Evolutionary conservation across 2,329 filamentous ascomycete genomes (phyloP), one percentile per base, ranked within the genome.

Genomic region (Xylariales sp.): DNA sequence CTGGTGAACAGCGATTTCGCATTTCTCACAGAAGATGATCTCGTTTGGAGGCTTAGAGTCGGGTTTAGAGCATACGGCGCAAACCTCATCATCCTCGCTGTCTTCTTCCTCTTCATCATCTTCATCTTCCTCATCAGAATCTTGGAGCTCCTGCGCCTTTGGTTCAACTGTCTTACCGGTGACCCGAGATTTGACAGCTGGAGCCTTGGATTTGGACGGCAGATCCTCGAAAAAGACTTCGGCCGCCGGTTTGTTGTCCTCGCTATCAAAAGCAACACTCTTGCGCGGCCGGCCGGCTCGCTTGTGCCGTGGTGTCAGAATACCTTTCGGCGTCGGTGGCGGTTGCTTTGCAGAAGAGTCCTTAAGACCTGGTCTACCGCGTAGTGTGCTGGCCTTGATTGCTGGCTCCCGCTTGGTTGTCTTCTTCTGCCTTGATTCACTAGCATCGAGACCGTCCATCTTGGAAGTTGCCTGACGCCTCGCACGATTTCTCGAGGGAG

Each of bases 11-110:
- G 75, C 74, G 58, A 72, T 69, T 55, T 83, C 76, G 62, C 80
- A 84, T 40, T 71, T 73, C 49, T 83, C 80, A 59, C 80, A 84
- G 25, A 83, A 71, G 7, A 84, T 64, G 24, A 84, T 83, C 52
- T 80, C 69, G 53, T 84, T 83, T 1, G 74, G 74, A 2, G 68
- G 61, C 25, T 71, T 65, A 0, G 78, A 82, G 45, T 82, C 71
- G 0, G 75, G 72, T 42, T 73, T 73, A 27, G 63, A 65, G 55
- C 80, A 84, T 25, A 83, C 67, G 14, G 61, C 65, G 51, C 80
- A 84, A 0, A 76, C 66, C 42, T 78, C 74, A 14, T 78, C 76
- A 32, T 78, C 72, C 3, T 65, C 63, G 8, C 57, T 58, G 9
- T 63, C 60, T 14, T 59, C 53, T 9, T 56, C 51, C 12, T 59